These are phyloP conservation scores for Rhizopogon vulgaris DNA, from an alignment of 768 basidiomycete genomes.

Conservation along the genomic window DNA sequence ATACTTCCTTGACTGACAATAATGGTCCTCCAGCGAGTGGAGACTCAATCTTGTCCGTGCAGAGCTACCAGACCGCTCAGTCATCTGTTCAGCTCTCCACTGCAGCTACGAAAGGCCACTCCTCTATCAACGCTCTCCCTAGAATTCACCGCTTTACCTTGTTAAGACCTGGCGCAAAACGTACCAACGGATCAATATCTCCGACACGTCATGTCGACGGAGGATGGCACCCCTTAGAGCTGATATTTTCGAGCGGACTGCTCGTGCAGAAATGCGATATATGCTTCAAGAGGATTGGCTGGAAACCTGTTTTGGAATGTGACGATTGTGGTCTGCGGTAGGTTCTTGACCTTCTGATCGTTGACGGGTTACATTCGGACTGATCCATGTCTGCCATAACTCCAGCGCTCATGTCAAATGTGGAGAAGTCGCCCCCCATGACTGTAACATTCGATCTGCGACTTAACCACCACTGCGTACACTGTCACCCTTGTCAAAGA, in stretches of 20 bases:
- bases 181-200: conserved; percentile 28
- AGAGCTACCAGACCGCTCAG: conserved; percentile 60
- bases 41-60: conserved; percentile 49
- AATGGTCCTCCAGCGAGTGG: conserved; percentile 33
- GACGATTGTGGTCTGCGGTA: conserved; percentile 83
- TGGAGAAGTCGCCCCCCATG: conserved; percentile 73
- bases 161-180: conserved; percentile 71
- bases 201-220: conserved; percentile 25
- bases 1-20: conserved; percentile 21
- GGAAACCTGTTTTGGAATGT: conserved; percentile 82
- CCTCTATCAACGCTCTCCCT: conserved; percentile 52
- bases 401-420: conserved; percentile 80
- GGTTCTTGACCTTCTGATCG: conserved; percentile 14
- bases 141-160: conserved; percentile 83
- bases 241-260: conserved; percentile 71
- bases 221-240: conserved; percentile 72
- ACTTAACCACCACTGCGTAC: conserved; percentile 17
- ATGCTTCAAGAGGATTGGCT: conserved; percentile 75
- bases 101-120: conserved; percentile 72
- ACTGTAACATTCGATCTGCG: conserved; percentile 46
- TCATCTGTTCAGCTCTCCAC: conserved; percentile 45
- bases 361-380: conserved; percentile 2
- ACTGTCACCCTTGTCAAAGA: conserved; percentile 21
- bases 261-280: conserved; percentile 76
- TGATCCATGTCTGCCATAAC: conserved; percentile 7